Evolutionary conservation across 2,329 filamentous ascomycete species (phyloP), one percentile per base, ranked within the genome.

Genomic region (Aspergillus pseudonomiae): DNA sequence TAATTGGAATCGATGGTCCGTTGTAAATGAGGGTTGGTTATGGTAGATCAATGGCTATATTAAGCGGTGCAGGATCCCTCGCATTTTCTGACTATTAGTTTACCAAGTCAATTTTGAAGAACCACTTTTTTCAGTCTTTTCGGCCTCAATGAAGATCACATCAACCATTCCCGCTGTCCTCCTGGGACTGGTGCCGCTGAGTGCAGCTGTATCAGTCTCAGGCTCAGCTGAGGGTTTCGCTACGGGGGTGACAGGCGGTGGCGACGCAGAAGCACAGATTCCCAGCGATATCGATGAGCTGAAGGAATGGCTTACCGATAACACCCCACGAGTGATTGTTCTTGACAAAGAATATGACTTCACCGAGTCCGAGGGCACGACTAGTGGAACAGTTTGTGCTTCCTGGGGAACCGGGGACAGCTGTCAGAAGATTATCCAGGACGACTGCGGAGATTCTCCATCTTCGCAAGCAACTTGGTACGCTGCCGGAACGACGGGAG

Each of bases 161-260:
- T 41, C 55, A 24, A 45, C 32, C 24, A 26, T 24, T 19, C 19
- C 24, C 43, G 55, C 36, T 45, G 55, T 26, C 7, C 46, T 50
- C 24, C 16, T 50, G 26, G 46, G 24, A n/a, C 46, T 50, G 19
- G 46, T 7, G 30, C 46, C 26, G 46, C 41, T 54, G 16, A 48
- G 28, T n/a, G 48, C 34, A 4, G 64, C 67, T 30, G 60, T 64
- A n/a, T 63, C 58, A 7, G 69, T 73, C 48, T 65, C 64, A 3
- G 71, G 71, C 14, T 63, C 75, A 34, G 73, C 80, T 7, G 74
- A 79, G 61, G 81, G 81, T 34, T 83, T 83, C 63, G 81, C 80
- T 12, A 71, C 74, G 57, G 84, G 84, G 54, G 83, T 85, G 24
- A 89, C 86, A 9, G 87, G 87, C 45, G 87, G 87, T 65, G 86